Evolutionary conservation across 164 flowering plant genomes (phyloP).

Genomic region (Euptelea pleiosperma): DNA sequence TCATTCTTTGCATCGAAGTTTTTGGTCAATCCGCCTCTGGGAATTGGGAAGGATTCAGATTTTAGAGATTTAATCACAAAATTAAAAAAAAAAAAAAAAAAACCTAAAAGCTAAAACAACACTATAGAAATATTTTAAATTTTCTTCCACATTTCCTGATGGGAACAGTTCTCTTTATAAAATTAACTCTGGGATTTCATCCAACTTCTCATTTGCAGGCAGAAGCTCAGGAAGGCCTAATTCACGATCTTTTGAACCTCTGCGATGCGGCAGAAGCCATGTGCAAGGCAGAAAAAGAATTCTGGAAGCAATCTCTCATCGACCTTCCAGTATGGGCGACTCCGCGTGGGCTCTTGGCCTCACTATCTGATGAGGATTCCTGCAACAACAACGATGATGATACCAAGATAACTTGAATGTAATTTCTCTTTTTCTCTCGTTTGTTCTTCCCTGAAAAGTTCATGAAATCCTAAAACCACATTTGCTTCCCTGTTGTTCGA

Average conservation of each 20-base stretch:
- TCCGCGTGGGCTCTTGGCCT: constrained; percentile 39
- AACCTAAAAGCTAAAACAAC: no score
- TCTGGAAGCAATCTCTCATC: constrained; percentile 19
- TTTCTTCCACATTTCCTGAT: not conserved
- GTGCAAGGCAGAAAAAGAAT: constrained; percentile 32
- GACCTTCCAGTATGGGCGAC: constrained; percentile 54
- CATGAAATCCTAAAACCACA: no score
- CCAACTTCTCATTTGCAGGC: constrained; percentile 28
- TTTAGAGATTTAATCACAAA: not conserved
- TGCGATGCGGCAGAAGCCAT: constrained; percentile 42
- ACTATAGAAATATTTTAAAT: not conserved
- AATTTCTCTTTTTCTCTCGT: not conserved
- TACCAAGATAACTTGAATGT: not conserved
- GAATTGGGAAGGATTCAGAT: not conserved
- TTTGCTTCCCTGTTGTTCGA: no score
- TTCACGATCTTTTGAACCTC: constrained; percentile 29
- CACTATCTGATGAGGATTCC: constrained; percentile 32
- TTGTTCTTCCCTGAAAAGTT: no score
- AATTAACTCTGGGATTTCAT: not conserved
- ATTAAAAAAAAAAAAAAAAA: no score
- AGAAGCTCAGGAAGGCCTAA: constrained; percentile 39
- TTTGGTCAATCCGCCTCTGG: not conserved
- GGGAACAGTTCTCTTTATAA: not conserved
- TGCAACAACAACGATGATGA: not conserved
- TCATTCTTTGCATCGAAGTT: not conserved